Percentiles rank a stretch among this genome's conserved stretches.
Evolutionary conservation across 2,329 filamentous ascomycete species (phyloP).

Genomic region (Aspergillus candidus): DNA sequence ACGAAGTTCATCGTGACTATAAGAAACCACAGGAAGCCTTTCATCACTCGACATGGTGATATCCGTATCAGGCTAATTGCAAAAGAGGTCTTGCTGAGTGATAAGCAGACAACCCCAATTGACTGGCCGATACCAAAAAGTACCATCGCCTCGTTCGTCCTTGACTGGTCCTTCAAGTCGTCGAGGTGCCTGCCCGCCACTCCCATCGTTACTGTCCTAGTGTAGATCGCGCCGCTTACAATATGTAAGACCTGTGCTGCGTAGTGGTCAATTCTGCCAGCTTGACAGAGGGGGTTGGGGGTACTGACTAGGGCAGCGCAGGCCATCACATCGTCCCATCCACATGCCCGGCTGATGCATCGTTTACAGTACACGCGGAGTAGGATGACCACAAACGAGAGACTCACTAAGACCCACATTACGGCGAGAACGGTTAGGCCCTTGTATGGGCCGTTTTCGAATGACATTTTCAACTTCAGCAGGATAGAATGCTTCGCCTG

Average conservation of each 20-base stretch:
- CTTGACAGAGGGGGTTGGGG: not conserved
- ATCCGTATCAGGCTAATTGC: constrained; percentile 21
- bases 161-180: constrained; percentile 12
- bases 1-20: constrained; percentile 21
- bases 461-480: no score
- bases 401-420: constrained; percentile 16
- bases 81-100: constrained; percentile 21
- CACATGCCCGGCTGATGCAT: constrained; percentile 27
- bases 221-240: constrained; percentile 26
- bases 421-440: constrained; percentile 14
- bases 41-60: constrained; percentile 16
- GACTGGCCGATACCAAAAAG: constrained; percentile 5
- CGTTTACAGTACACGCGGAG: constrained; percentile 17
- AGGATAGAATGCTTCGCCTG: no score
- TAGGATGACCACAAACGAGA: constrained; percentile 17
- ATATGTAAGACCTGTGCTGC: constrained; percentile 8
- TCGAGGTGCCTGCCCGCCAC: constrained; percentile 28
- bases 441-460: not conserved
- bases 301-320: constrained; percentile 25
- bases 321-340: constrained; percentile 31
- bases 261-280: no score
- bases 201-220: constrained; percentile 17
- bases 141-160: constrained; percentile 10
- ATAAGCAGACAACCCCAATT: constrained; percentile 14
- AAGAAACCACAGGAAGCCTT: constrained; percentile 18